Evolutionary conservation across 345 rosid genomes (phyloP).

Genomic region (Populus alba): DNA sequence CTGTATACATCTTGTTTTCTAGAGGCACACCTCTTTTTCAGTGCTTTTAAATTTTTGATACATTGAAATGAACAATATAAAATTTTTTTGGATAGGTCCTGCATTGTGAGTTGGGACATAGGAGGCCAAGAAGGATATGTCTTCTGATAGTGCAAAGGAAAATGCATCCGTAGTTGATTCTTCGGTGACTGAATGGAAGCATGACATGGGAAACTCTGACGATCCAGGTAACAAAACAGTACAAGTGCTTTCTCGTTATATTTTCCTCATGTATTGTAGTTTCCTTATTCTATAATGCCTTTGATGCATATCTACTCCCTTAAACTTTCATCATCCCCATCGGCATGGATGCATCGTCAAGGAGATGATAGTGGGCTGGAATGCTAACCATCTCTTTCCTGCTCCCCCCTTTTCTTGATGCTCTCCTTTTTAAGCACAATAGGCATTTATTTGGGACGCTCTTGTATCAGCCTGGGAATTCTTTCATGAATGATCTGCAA

Average conservation of each 20-base stretch:
- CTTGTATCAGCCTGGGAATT: too few relatives aligned
- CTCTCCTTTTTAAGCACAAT: too few relatives aligned
- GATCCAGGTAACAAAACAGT: conserved; percentile 56
- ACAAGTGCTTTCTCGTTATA: background rate
- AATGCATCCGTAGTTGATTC: conserved; percentile 91
- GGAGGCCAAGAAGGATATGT: conserved; percentile 50
- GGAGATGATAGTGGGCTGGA: too few relatives aligned
- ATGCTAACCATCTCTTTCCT: too few relatives aligned
- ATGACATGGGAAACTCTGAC: conserved; percentile 60
- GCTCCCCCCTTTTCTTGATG: too few relatives aligned
- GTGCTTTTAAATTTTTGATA: background rate
- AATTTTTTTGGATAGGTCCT: background rate
- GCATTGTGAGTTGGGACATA: conserved; percentile 8
- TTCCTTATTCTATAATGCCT: background rate
- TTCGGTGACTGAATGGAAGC: conserved; percentile 74
- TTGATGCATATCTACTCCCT: background rate
- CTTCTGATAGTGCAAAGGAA: conserved; percentile 79
- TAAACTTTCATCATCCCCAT: too few relatives aligned
- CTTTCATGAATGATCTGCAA: too few relatives aligned
- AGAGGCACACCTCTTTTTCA: background rate
- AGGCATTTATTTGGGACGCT: too few relatives aligned
- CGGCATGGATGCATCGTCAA: too few relatives aligned
- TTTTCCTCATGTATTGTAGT: background rate
- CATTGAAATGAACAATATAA: background rate
- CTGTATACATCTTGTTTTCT: background rate